Evolutionary conservation across 1,284 basidiomycete genomes (phyloP), one percentile per base, ranked within the genome.

Genomic region (Moesziomyces parantarcticus): DNA sequence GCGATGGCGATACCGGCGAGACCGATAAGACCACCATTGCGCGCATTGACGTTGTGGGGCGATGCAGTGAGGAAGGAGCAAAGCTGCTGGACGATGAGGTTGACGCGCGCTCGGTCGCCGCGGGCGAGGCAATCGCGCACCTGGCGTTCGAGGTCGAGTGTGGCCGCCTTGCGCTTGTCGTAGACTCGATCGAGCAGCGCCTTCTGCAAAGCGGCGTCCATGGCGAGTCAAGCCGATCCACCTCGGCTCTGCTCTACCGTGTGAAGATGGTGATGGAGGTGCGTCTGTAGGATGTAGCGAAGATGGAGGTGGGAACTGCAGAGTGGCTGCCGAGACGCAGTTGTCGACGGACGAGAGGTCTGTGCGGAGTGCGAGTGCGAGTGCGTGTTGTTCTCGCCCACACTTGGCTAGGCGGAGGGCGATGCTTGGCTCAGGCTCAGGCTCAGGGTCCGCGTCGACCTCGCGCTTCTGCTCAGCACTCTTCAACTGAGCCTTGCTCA

Each of bases 1-100:
- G 97, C 96, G 81, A 99, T 98, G 22, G 93, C 94, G 21, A 94
- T 93, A 26, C 93, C 96, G 1, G 97, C 97, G 0, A 99, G 89
- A 16, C 97, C 97, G 80, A 99, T 98, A 55, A 98, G 88, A 39
- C 95, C 96, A 41, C 97, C 97, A 83, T 97, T 97, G 51, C 95
- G 89, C 46, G 93, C 90, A 80, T 97, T 94, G 52, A 79, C 62
- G 42, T 81, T 80, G 42, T 76, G 70, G 3, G 81, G 79, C 10
- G 66, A 64, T 7, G 67, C 50, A 14, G 65, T 39, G 32, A 83
- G 78, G 26, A 78, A 73, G 87, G 91, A 92, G 72, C 94, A 92
- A 66, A 99, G 89, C 83, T 98, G 95, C 86, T 96, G 92, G 71
- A 99, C 91, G 78, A 99, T 97, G 77, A 90, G 88, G 62, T 88